Conservation (phyloP, 192 early-diverging fungal genomes). For the Rhizoclosmatium sp. region DNA sequence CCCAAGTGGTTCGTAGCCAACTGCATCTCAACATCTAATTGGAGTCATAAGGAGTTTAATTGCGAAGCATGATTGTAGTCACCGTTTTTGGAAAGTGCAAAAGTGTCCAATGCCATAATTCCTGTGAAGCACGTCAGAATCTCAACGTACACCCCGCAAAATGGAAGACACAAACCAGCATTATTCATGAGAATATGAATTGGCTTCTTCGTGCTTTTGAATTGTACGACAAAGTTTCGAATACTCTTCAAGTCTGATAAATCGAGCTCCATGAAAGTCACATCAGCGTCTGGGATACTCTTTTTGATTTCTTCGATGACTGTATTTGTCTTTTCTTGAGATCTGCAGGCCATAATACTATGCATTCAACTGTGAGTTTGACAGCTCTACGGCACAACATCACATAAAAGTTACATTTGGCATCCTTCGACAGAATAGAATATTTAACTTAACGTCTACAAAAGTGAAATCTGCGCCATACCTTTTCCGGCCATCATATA, state of each 20-base stretch:
- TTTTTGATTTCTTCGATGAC: conserved; percentile 43
- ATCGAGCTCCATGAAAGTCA: conserved; percentile 47
- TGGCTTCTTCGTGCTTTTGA: neutral
- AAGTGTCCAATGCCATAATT: conserved; percentile 64
- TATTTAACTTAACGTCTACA: no score
- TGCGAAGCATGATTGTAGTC: no score
- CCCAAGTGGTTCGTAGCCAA: conserved; percentile 34
- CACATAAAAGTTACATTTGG: no score
- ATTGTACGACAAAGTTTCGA: conserved; percentile 15
- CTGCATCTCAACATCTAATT: conserved; percentile 21
- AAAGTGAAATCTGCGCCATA: neutral
- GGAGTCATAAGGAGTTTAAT: no score
- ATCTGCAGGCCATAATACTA: conserved; percentile 37
- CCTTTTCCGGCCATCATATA: conserved; percentile 32
- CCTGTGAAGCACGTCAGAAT: conserved; percentile 36
- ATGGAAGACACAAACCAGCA: conserved; percentile 15
- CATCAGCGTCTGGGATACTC: conserved; percentile 32
- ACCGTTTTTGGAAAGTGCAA: conserved; percentile 33
- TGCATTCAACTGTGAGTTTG: neutral
- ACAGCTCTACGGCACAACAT: no score
- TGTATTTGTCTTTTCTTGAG: conserved; percentile 30
- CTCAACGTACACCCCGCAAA: neutral
- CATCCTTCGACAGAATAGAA: no score
- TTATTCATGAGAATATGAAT: conserved; percentile 43
- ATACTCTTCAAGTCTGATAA: conserved; percentile 38